Conservation (phyloP, 2,329 filamentous ascomycete species). For the Colletotrichum lupini region DNA sequence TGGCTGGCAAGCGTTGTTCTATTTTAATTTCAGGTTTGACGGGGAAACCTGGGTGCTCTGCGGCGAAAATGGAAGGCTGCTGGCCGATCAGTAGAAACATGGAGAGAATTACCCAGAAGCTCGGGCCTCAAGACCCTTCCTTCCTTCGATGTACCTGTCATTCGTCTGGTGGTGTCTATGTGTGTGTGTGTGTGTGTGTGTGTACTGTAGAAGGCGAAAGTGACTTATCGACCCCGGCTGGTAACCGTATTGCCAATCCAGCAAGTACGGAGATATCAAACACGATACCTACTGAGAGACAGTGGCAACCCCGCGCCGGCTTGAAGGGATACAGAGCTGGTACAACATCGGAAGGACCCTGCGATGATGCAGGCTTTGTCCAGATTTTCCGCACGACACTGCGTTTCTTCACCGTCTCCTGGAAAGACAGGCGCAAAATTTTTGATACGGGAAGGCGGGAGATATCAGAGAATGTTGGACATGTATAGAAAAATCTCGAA, state of each 20-base stretch:
- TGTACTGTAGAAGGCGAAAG: background rate
- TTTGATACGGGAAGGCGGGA: background rate
- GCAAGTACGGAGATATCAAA: too few relatives aligned
- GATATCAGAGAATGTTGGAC: background rate
- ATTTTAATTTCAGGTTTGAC: conserved; percentile 15
- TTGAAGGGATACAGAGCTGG: background rate
- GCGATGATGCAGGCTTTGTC: background rate
- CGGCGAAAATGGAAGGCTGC: background rate
- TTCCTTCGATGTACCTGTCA: background rate
- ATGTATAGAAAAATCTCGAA: background rate
- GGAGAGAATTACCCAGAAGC: conserved; percentile 22
- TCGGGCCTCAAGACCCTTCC: conserved; percentile 10
- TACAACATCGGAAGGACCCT: background rate
- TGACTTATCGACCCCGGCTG: background rate
- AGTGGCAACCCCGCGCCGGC: background rate
- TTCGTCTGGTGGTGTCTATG: background rate
- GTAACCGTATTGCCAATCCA: too few relatives aligned
- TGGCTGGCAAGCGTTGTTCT: conserved; percentile 6
- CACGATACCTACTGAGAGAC: too few relatives aligned
- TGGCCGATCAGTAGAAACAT: conserved; percentile 23
- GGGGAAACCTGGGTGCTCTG: background rate
- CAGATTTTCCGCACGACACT: background rate
- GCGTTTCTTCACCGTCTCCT: background rate
- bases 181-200: background rate
- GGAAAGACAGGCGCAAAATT: background rate